Evolutionary conservation across 306 rosid genomes (phyloP).

Genomic region (Cicer chorassanicum): DNA sequence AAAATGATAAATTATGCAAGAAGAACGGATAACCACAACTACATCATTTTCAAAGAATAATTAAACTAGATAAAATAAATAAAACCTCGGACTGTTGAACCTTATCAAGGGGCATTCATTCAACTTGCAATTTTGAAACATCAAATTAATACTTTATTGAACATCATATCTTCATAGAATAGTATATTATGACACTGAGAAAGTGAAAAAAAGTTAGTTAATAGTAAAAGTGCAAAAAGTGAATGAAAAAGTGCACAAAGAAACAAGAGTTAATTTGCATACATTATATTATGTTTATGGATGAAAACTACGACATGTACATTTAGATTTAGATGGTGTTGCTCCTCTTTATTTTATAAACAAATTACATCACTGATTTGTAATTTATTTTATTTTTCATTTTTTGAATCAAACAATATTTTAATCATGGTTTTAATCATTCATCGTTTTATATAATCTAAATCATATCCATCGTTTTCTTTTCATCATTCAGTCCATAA

Average conservation of each 20-base stretch:
- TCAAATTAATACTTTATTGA: no score
- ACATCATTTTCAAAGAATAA: no score
- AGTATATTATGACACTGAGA: no score
- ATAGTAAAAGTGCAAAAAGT: conserved; percentile 30
- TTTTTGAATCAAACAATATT: conserved; percentile 7
- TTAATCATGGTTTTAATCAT: conserved; percentile 28
- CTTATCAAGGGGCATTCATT: no score
- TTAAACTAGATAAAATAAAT: no score
- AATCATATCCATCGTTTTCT: neutral
- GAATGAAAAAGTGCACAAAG: conserved; percentile 38
- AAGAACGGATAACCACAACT: no score
- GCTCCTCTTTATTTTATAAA: neutral
- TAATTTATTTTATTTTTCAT: neutral
- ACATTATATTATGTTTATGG: neutral
- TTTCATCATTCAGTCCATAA: neutral
- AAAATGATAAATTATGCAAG: no score
- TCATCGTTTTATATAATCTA: neutral
- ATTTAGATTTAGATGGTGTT: conserved; percentile 1
- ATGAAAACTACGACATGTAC: neutral
- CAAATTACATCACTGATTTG: conserved; percentile 1
- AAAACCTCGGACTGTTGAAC: no score
- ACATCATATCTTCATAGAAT: no score
- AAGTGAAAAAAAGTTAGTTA: neutral
- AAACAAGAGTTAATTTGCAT: neutral
- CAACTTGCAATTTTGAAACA: no score